Conservation (phyloP, 2,329 filamentous ascomycete genomes). For the Akanthomyces lecanii region DNA sequence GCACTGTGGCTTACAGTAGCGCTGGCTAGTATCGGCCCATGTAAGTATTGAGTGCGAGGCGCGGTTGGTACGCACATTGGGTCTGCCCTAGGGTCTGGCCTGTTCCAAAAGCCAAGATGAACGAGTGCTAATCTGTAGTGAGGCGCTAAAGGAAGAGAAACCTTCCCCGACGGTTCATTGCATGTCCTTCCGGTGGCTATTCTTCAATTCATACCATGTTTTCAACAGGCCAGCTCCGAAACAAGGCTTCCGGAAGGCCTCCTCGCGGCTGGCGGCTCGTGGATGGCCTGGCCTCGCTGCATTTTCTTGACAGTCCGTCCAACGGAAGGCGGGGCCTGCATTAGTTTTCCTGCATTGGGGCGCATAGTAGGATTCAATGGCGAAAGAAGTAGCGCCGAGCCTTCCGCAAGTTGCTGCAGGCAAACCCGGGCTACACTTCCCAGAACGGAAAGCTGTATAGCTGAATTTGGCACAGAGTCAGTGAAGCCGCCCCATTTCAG, state of each 20-base stretch:
- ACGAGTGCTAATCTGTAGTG: neutral
- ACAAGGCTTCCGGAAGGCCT: neutral
- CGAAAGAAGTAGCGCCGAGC: constrained; percentile 3
- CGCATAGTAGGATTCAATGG: neutral
- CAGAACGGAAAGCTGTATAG: neutral
- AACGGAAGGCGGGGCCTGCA: neutral
- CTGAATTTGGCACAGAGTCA: neutral
- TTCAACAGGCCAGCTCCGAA: neutral
- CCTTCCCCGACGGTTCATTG: neutral
- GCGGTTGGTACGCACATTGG: neutral
- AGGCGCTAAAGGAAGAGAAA: neutral
- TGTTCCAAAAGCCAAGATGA: neutral
- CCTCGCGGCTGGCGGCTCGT: neutral
- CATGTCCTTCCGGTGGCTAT: neutral
- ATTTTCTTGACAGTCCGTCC: neutral
- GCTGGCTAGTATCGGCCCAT: neutral
- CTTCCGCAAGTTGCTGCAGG: neutral
- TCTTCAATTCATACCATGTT: neutral
- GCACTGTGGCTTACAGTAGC: constrained; percentile 10
- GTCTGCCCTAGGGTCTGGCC: neutral
- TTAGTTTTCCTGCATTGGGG: neutral
- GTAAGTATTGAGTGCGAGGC: neutral
- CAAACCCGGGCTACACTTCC: neutral
- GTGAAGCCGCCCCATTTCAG: neutral
- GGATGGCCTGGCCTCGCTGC: neutral